phyloP scores from a whole-genome alignment of 1,139 yeast species.

The Suhomyces atakaporum region DNA sequence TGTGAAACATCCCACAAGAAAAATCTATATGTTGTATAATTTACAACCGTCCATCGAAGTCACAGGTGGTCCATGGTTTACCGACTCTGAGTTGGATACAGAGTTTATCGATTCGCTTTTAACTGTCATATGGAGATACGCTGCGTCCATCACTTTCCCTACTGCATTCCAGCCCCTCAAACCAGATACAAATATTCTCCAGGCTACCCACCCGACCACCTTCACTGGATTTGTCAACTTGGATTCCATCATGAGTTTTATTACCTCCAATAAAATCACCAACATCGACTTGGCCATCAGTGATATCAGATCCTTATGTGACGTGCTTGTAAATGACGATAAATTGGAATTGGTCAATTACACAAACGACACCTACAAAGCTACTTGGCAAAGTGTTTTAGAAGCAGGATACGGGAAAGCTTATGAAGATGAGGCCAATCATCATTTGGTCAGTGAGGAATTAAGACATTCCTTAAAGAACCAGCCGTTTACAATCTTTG shows the following conservation, averaged over 20 bases:
- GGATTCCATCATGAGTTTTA: conserved; percentile 73
- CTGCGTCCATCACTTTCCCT: conserved; percentile 76
- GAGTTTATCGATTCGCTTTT: conserved; percentile 86
- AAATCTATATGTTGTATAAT: conserved; percentile 91
- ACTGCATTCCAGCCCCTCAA: conserved; percentile 54
- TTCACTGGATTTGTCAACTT: conserved; percentile 67
- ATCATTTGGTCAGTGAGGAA: conserved; percentile 13
- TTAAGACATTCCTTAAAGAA: conserved; percentile 18
- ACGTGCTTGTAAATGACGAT: conserved; percentile 85
- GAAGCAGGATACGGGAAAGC: conserved; percentile 60
- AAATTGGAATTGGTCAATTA: conserved; percentile 63
- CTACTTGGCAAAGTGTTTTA: conserved; percentile 61
- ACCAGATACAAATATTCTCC: conserved; percentile 49
- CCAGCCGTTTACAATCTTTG: conserved; percentile 37
- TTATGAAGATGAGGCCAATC: conserved; percentile 29
- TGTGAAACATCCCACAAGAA: conserved; percentile 94
- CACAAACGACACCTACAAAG: conserved; percentile 55
- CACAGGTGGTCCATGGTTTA: conserved; percentile 99
- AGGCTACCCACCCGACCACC: conserved; percentile 32
- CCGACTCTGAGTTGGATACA: conserved; percentile 91
- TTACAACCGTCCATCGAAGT: conserved; percentile 93
- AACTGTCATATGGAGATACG: conserved; percentile 85
- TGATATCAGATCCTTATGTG: conserved; percentile 83
- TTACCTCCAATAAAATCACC: conserved; percentile 73
- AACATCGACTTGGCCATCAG: conserved; percentile 73